Evolutionary conservation across 1,139 yeast genomes (phyloP).

Genomic region (Kurtzmaniella natalensis): DNA sequence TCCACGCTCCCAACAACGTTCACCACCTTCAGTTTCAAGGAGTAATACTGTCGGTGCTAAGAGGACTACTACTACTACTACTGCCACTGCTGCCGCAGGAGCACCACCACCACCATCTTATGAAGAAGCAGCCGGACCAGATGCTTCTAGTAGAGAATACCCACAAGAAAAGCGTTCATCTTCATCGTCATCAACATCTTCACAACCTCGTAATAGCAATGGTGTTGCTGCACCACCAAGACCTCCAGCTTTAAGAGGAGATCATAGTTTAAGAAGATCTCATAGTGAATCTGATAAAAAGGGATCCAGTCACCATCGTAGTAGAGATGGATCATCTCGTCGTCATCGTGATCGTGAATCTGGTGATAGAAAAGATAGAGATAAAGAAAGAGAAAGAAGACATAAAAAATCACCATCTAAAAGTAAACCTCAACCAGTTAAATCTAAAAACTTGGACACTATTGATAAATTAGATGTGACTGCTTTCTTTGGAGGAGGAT

Average conservation of each 20-base stretch:
- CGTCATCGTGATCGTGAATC: conserved; percentile 8
- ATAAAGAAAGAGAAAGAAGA: conserved; percentile 13
- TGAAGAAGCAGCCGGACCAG: conserved; percentile 63
- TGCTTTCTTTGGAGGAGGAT: conserved; percentile 89
- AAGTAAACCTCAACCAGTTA: conserved; percentile 39
- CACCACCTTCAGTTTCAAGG: conserved; percentile 11
- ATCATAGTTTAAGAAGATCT: conserved; percentile 2
- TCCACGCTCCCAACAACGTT: conserved; percentile 11
- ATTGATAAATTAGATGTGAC: conserved; percentile 95
- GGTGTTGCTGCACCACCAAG: conserved; percentile 7
- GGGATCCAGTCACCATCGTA: conserved; percentile 11
- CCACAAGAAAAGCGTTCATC: conserved; percentile 45
- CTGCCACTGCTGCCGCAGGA: too few relatives aligned
- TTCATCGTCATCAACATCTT: conserved; percentile 18
- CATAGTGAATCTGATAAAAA: conserved; percentile 6
- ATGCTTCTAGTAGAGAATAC: conserved; percentile 37
- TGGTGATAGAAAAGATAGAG: conserved; percentile 9
- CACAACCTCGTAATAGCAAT: conserved; percentile 10
- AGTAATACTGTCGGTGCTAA: conserved; percentile 5
- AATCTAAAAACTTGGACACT: conserved; percentile 71
- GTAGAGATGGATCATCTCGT: conserved; percentile 11
- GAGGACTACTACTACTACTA: conserved; percentile 13
- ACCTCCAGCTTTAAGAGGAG: conserved; percentile 3
- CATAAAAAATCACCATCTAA: conserved; percentile 29
- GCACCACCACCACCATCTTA: conserved; percentile 57